Conservation (phyloP, 1,284 basidiomycete species). For the Schizophyllum amplum region DNA sequence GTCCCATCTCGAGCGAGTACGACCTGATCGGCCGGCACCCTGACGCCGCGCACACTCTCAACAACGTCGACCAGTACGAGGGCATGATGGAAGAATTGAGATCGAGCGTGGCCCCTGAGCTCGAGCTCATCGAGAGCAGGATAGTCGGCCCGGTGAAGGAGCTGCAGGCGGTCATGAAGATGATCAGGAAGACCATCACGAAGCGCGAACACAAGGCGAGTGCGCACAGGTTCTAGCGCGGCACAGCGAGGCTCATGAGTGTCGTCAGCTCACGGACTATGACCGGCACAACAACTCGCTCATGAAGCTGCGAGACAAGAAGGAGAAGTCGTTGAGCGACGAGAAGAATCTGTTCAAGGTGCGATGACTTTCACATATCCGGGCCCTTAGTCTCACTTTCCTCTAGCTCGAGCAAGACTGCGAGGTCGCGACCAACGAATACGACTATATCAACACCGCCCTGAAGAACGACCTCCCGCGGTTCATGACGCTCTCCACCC, state of each 20-base stretch:
- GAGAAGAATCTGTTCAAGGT: conserved; percentile 96
- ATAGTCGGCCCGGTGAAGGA: conserved; percentile 87
- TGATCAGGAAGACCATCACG: conserved; percentile 87
- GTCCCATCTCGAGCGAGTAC: conserved; percentile 78
- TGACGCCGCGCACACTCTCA: conserved; percentile 70
- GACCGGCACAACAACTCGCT: conserved; percentile 96
- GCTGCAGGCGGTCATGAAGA: conserved; percentile 79
- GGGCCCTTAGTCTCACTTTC: neutral
- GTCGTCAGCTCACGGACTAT: conserved; percentile 75
- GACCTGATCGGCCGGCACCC: conserved; percentile 77
- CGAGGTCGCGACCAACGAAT: conserved; percentile 90
- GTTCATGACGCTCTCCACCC: conserved; percentile 82
- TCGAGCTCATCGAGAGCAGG: conserved; percentile 90
- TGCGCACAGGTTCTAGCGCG: neutral
- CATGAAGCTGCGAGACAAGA: conserved; percentile 94
- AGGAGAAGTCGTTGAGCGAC: conserved; percentile 88
- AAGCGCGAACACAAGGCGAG: conserved; percentile 94
- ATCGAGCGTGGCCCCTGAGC: conserved; percentile 76
- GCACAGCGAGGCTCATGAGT: neutral
- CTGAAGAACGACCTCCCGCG: conserved; percentile 90
- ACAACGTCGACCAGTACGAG: conserved; percentile 69
- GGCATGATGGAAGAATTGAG: conserved; percentile 79
- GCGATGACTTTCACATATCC: conserved; percentile 13
- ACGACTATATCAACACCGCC: conserved; percentile 91
- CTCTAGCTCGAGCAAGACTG: conserved; percentile 94